phyloP scores from a whole-genome alignment of 2,329 filamentous ascomycete species.

The Xylaria sp. region DNA sequence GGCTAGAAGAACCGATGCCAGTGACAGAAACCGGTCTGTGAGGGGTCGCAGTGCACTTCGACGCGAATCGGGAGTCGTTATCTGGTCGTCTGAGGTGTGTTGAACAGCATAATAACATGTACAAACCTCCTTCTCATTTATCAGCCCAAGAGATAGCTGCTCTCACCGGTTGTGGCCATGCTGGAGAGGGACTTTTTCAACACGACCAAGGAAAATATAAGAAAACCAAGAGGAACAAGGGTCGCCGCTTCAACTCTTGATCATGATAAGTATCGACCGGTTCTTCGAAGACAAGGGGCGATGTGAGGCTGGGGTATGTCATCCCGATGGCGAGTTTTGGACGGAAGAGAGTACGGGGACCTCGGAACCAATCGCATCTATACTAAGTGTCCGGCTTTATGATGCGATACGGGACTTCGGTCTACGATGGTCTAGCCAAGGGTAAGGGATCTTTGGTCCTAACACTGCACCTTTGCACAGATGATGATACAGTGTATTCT shows the following conservation, averaged over 20 bases:
- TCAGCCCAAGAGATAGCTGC: not conserved
- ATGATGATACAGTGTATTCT: not conserved
- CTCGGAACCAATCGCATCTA: constrained; percentile 3
- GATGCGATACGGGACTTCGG: not conserved
- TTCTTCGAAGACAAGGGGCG: not conserved
- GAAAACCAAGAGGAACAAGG: not conserved
- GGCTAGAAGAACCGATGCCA: not conserved
- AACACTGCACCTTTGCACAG: too few species aligned
- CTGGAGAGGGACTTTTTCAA: too few species aligned
- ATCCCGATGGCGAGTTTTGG: not conserved
- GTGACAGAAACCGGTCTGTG: too few species aligned
- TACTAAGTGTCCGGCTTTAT: not conserved
- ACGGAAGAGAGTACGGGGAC: not conserved
- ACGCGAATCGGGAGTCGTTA: not conserved
- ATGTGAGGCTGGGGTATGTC: not conserved
- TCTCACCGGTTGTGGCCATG: not conserved
- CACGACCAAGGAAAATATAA: not conserved
- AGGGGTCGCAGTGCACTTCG: not conserved
- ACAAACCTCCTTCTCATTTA: not conserved
- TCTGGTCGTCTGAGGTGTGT: not conserved
- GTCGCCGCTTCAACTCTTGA: not conserved
- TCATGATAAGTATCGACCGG: not conserved
- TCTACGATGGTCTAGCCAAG: not conserved
- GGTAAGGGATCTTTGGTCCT: not conserved
- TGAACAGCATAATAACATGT: not conserved